Base-by-base conservation (phyloP, 768 basidiomycete species). In the Pleurotus ostreatus region DNA sequence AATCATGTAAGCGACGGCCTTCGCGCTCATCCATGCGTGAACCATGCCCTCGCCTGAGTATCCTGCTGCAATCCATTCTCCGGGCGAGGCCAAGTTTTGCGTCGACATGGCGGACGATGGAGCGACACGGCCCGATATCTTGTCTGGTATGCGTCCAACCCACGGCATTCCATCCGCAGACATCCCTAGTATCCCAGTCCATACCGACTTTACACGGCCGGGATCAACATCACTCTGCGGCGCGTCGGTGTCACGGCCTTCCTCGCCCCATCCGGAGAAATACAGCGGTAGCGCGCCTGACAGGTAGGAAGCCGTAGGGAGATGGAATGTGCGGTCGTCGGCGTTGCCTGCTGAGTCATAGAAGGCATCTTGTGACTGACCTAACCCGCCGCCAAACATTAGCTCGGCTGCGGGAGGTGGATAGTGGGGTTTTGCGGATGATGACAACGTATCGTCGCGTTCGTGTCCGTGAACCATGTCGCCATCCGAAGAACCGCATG, bases 41-140 rank as follows among this genome's bases (percentile, higher is more conserved):
- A 80, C 80, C 87, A 88, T 88, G 1, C 88, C 88, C 60, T 90
- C 88, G 0, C 88, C 88, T 0, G 78, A 75, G 63, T 84, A 89
- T 3, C 86, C 88, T 11, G 84, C 86, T 13, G 82, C 73, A 13
- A 89, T 76, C 88, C 88, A 89, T 65, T 89, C 88, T 15, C 86
- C 86, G 0, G 84, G 68, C 18, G 62, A 55, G 1, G 74, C 71
- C 8, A 71, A 57, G 18, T 53, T 26, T 1, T 9, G 2, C 38
- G 2, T 34, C 49, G 16, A 30, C 55, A 49, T 55, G 40, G 16
- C 39, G 16, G 16, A 20, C 41, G 39, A 45, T n/a, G 30, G 49
- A 40, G 38, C 47, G 5, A 34, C 40, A 43, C 45, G 49, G 3
- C 78, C 76, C 0, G 85, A 71, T 8, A 87, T 66, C 20, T 60